Evolutionary conservation across 176 grass and related monocot genomes (phyloP).

Genomic region (Juncus inflexus): DNA sequence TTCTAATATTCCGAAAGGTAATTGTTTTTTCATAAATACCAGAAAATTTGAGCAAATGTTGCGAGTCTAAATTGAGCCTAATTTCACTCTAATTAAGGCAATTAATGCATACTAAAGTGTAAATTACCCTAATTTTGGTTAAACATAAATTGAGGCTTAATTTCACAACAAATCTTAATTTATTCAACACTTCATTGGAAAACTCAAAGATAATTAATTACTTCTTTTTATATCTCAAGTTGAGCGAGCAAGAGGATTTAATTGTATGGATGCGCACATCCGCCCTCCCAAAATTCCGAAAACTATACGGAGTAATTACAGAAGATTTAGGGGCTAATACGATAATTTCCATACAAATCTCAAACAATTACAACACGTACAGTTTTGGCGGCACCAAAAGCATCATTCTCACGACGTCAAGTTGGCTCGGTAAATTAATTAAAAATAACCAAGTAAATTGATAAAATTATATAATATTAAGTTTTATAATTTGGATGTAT

Average conservation of each 20-base stretch:
- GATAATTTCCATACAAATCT: slow-evolving; percentile 48
- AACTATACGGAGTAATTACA: slow-evolving; percentile 82
- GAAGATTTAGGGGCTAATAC: slow-evolving; percentile 57
- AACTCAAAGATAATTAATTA: slow-evolving; percentile 15
- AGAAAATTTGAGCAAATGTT: too few species aligned
- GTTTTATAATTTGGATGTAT: too few species aligned
- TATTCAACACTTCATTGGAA: neutral
- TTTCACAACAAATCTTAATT: neutral
- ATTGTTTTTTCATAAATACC: too few species aligned
- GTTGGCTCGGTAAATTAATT: slow-evolving; percentile 43
- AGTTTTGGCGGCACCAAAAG: slow-evolving; percentile 80
- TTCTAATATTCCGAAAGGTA: too few species aligned
- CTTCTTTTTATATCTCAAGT: slow-evolving; percentile 27
- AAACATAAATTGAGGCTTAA: neutral
- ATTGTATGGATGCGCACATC: slow-evolving; percentile 90
- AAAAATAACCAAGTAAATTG: too few species aligned
- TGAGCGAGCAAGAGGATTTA: slow-evolving; percentile 89
- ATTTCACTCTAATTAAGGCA: too few species aligned
- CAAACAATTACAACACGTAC: slow-evolving; percentile 92
- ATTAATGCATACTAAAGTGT: too few species aligned
- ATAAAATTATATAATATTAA: too few species aligned
- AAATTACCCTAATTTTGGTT: too few species aligned
- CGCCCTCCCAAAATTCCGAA: slow-evolving; percentile 85
- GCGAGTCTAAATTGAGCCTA: too few species aligned
- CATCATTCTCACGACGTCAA: slow-evolving; percentile 64